These are phyloP conservation scores for Panicum miliaceum DNA, from an alignment of 176 grass and related monocot genomes.

Conservation along the genomic window DNA sequence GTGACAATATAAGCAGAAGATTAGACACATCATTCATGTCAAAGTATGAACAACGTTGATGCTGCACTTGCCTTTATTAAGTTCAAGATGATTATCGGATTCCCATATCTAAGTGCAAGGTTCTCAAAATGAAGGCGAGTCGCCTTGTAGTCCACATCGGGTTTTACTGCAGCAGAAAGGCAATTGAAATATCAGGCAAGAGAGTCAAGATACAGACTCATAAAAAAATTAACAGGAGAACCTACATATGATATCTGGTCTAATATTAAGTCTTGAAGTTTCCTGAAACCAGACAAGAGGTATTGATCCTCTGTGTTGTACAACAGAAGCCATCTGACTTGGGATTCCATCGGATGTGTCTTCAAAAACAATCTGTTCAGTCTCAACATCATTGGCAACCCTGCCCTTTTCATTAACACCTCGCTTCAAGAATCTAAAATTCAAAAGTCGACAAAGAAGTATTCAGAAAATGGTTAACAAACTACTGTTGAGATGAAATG, in stretches of 20 bases:
- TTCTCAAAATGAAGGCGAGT: conserved; percentile 96
- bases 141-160: conserved; percentile 75
- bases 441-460: conserved; percentile 29
- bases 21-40: neutral
- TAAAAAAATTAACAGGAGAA: conserved; percentile 27
- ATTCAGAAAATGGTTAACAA: neutral
- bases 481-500: conserved; percentile 14
- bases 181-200: conserved; percentile 33
- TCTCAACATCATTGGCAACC: conserved; percentile 99
- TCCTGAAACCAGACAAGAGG: conserved; percentile 98
- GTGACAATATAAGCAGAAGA: neutral
- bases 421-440: conserved; percentile 84
- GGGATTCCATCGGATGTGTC: conserved; percentile 68
- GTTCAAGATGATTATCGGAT: conserved; percentile 96
- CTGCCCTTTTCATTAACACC: conserved; percentile 97
- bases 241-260: conserved; percentile 97
- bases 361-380: conserved; percentile 94
- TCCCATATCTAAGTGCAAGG: conserved; percentile 93
- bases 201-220: conserved; percentile 10
- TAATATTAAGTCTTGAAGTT: conserved; percentile 94
- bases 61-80: conserved; percentile 88
- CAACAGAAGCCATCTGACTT: conserved; percentile 76
- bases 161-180: conserved; percentile 68
- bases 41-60: conserved; percentile 10
- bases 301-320: conserved; percentile 97